Evolutionary conservation across 2,329 filamentous ascomycete genomes (phyloP).

Genomic region (Penicillium sp.): DNA sequence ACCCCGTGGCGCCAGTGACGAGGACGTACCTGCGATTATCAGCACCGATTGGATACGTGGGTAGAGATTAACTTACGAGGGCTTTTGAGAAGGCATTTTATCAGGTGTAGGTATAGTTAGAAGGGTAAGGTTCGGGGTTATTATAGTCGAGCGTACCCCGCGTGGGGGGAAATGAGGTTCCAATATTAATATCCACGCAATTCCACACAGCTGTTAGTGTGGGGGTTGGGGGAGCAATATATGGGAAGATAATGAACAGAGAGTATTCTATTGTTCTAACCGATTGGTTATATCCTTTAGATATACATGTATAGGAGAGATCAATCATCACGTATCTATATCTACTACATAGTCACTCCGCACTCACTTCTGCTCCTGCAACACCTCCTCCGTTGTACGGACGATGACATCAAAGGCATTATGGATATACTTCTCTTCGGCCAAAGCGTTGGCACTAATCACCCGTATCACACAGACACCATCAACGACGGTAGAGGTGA

Average conservation of each 20-base stretch:
- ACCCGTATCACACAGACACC: constrained; percentile 77
- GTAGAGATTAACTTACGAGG: constrained; percentile 1
- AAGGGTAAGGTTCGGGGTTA: background rate
- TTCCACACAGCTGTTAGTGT: background rate
- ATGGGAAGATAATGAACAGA: background rate
- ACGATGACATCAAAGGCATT: constrained; percentile 73
- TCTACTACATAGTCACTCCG: background rate
- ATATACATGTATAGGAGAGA: background rate
- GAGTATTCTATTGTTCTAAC: background rate
- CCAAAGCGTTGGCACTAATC: constrained; percentile 67
- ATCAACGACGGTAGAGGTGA: constrained; percentile 73
- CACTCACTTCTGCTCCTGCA: constrained; percentile 11
- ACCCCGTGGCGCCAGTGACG: constrained; percentile 29
- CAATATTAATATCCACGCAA: background rate
- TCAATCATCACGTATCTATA: background rate
- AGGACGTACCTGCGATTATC: constrained; percentile 17
- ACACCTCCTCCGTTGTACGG: constrained; percentile 57
- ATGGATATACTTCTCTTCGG: constrained; percentile 69
- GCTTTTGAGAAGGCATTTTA: constrained; percentile 3
- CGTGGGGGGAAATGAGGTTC: background rate
- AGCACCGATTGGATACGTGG: background rate
- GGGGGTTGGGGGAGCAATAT: constrained; percentile 2
- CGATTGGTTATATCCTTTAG: background rate
- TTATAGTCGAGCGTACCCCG: background rate
- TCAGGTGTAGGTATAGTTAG: background rate